Evolutionary conservation across 345 rosid species (phyloP).

Genomic region (Eucalyptus cloeziana): DNA sequence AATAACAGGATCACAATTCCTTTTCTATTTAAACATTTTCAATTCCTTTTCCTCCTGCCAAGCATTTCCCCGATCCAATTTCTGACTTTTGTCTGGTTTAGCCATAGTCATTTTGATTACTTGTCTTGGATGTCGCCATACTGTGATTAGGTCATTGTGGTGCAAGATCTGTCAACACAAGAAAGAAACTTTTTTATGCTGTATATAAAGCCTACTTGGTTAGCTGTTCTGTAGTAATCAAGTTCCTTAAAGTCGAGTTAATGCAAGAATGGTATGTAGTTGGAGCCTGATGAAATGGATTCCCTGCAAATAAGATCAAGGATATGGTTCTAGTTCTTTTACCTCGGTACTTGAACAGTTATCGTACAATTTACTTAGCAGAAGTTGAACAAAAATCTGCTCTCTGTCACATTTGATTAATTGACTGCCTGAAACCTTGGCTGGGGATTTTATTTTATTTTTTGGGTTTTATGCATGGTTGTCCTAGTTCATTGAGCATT

Average conservation of each 20-base stretch:
- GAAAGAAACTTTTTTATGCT: background rate
- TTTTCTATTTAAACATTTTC: background rate
- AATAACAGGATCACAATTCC: background rate
- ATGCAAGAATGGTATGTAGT: background rate
- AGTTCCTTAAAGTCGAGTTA: background rate
- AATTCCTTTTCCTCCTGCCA: background rate
- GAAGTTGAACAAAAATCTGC: background rate
- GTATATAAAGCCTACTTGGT: background rate
- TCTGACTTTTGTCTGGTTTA: background rate
- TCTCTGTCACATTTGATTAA: background rate
- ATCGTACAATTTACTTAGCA: background rate
- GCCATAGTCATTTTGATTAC: background rate
- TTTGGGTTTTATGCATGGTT: background rate
- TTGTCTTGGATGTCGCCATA: background rate
- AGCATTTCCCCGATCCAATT: background rate
- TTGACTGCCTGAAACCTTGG: background rate
- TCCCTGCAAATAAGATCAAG: background rate
- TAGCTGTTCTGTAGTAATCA: background rate
- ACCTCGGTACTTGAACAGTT: background rate
- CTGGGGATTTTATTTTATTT: background rate
- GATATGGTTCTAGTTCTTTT: background rate
- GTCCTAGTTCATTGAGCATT: background rate
- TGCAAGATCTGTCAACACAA: background rate
- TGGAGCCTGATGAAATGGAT: background rate
- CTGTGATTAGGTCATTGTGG: background rate